Evolutionary conservation across 192 early-diverging fungal genomes (phyloP).

Genomic region (Oehlia diaphana): DNA sequence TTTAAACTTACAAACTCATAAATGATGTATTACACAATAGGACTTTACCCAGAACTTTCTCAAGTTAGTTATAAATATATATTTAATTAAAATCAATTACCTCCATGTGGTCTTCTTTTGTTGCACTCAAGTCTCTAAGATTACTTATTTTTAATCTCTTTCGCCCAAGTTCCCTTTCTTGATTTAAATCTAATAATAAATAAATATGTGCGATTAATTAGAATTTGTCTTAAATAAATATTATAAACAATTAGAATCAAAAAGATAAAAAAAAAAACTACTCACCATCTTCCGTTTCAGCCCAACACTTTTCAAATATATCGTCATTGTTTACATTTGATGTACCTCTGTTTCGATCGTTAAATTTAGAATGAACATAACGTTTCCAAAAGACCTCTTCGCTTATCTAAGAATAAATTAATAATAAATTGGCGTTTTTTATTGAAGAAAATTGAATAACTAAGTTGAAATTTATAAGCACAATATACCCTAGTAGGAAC

Average conservation of each 20-base stretch:
- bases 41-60: too few relatives aligned
- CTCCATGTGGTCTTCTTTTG: constrained; percentile 78
- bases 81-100: constrained; percentile 34
- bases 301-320: constrained; percentile 76
- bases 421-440: background rate
- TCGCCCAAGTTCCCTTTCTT: constrained; percentile 37
- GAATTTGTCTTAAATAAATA: background rate
- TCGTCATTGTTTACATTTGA: constrained; percentile 58
- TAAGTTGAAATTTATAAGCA: background rate
- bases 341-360: constrained; percentile 72
- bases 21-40: too few relatives aligned
- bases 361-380: constrained; percentile 81
- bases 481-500: constrained; percentile 5
- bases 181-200: constrained; percentile 21
- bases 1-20: background rate
- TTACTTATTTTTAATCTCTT: constrained; percentile 55
- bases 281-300: constrained; percentile 73
- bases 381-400: constrained; percentile 88
- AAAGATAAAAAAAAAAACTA: background rate
- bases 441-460: background rate
- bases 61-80: background rate
- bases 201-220: background rate
- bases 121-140: constrained; percentile 79
- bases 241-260: background rate
- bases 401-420: constrained; percentile 51